Evolutionary conservation across 2,329 filamentous ascomycete genomes (phyloP), one percentile per base, ranked within the genome.

Genomic region (Meredithiella fracta): DNA sequence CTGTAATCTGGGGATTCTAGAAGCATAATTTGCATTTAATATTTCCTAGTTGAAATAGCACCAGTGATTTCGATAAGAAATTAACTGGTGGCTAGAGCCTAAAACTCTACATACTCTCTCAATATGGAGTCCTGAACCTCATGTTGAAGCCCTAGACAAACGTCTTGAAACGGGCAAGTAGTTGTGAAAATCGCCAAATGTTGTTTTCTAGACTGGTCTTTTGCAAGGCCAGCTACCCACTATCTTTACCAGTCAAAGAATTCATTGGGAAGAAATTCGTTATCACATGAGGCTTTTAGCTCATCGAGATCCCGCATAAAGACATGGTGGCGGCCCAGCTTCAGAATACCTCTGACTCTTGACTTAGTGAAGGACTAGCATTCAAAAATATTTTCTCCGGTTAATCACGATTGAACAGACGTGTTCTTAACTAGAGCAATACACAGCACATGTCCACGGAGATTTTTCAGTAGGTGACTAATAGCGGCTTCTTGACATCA

Each of bases 1-100:
- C 49, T 31, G 20, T 51, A 25, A 51, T 51, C 49, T 51, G 26
- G 23, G 31, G 31, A 14, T 51, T 51, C 49, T 51, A 51, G 49
- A 51, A 51, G 49, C 11, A n/a, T 17, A n/a, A n/a, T n/a, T 17
- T 44, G 8, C 40, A 44, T 44, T 7, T n/a, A 7, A 44, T 44
- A 44, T 51, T 51, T 51, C 25, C 25, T 20, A 31, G 29, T 17
- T 17, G 14, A 14, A 8, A n/a, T 9, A 31, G 17, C 26, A 25
- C 26, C 49, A 29, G n/a, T 20, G 23, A 14, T 17, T 44, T 22
- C 6, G 40, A 7, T 17, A 22, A n/a, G n/a, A 44, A 44, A 44
- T 44, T 20, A 44, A 44, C 29, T 34, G 29, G 11, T n/a, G n/a
- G n/a, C n/a, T n/a, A n/a, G 37, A 38, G 37, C 3, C 37, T 38